Evolutionary conservation across 768 basidiomycete genomes (phyloP).

Genomic region (Strobilomyces dryophilus): DNA sequence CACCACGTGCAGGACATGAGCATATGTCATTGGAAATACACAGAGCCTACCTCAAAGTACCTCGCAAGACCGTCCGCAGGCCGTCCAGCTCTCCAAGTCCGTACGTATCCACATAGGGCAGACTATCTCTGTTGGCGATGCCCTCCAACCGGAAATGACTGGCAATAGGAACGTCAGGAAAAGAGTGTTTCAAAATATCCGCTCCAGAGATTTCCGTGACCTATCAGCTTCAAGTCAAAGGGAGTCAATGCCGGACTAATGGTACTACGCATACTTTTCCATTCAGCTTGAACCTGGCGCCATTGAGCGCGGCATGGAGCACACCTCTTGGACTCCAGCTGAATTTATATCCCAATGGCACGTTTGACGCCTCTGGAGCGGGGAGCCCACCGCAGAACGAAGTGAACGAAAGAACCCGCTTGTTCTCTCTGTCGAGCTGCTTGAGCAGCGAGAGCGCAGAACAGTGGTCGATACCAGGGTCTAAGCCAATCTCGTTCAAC

Average conservation of each 20-base stretch:
- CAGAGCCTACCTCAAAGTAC: conserved; percentile 66
- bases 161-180: conserved; percentile 65
- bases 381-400: conserved; percentile 95
- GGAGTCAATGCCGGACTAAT: background rate
- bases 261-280: conserved; percentile 41
- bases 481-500: conserved; percentile 86
- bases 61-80: conserved; percentile 69
- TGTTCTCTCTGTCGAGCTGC: conserved; percentile 46
- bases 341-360: conserved; percentile 87
- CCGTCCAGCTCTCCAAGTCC: conserved; percentile 39
- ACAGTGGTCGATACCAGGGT: conserved; percentile 88
- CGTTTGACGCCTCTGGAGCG: conserved; percentile 52
- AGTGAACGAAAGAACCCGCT: conserved; percentile 65
- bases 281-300: conserved; percentile 60
- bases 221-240: conserved; percentile 29
- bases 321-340: conserved; percentile 93
- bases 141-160: conserved; percentile 70
- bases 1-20: background rate
- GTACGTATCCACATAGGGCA: conserved; percentile 68
- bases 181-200: conserved; percentile 51
- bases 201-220: conserved; percentile 45
- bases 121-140: conserved; percentile 78
- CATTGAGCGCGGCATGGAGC: conserved; percentile 71
- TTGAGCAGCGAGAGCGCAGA: conserved; percentile 72
- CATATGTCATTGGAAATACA: background rate